Evolutionary conservation across 495 filamentous ascomycete species (phyloP).

Genomic region (Bacidia rubella): DNA sequence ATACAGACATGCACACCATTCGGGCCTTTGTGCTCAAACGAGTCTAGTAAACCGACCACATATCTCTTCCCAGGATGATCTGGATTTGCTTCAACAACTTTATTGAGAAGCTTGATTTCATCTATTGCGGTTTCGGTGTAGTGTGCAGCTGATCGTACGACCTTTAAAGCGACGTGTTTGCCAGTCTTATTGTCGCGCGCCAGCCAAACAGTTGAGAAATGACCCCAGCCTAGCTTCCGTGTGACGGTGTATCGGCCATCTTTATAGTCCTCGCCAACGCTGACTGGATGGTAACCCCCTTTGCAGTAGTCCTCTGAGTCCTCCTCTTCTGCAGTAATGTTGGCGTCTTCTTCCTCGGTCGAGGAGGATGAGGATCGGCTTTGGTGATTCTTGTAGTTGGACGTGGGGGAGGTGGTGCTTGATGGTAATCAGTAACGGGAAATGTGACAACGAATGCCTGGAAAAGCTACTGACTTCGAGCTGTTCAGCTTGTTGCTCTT

Average conservation of each 20-base stretch:
- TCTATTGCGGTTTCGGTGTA: constrained; percentile 98
- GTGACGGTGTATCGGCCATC: constrained; percentile 93
- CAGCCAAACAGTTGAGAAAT: constrained; percentile 97
- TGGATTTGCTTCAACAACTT: constrained; percentile 88
- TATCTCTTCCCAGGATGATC: constrained; percentile 86
- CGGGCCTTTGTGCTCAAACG: constrained; percentile 94
- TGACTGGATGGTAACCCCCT: constrained; percentile 91
- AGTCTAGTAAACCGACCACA: constrained; percentile 89
- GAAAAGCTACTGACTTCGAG: constrained; percentile 36
- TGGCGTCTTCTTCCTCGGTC: constrained; percentile 68
- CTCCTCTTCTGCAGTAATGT: constrained; percentile 94
- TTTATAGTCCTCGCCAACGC: constrained; percentile 91
- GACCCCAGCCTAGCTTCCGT: constrained; percentile 95
- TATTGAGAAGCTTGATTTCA: constrained; percentile 95
- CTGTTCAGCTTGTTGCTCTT: constrained; percentile 30
- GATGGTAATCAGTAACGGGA: constrained; percentile 19
- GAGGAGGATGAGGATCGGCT: constrained; percentile 71
- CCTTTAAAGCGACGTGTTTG: constrained; percentile 95
- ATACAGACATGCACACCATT: constrained; percentile 97
- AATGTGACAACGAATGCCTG: not conserved
- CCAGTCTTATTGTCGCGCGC: constrained; percentile 81
- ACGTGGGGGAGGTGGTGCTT: constrained; percentile 31
- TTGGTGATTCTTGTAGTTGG: constrained; percentile 35
- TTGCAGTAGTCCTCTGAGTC: constrained; percentile 99
- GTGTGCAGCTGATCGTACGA: constrained; percentile 91